Conservation (phyloP, 805 yeast genomes). For the Candida endomychidarum region DNA sequence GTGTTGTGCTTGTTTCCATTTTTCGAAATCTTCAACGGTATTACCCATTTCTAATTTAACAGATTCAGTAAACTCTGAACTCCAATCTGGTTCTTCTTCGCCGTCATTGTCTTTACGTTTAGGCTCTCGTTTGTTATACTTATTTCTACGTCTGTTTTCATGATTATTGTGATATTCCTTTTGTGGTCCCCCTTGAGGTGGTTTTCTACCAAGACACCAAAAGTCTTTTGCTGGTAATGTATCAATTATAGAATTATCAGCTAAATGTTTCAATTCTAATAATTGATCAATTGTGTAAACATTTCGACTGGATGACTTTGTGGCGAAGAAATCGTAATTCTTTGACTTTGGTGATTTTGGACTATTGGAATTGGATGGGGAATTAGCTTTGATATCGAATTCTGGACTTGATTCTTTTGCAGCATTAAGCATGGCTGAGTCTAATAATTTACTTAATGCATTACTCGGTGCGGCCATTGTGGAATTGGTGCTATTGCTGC, state of each 20-base stretch:
- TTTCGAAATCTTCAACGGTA: constrained; percentile 58
- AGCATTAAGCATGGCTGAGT: constrained; percentile 48
- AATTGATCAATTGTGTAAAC: constrained; percentile 15
- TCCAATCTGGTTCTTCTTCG: constrained; percentile 38
- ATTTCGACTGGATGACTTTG: constrained; percentile 18
- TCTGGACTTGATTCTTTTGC: constrained; percentile 46
- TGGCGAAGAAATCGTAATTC: constrained; percentile 9
- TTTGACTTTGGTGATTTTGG: constrained; percentile 41
- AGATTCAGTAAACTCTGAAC: constrained; percentile 25
- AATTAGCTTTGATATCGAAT: constrained; percentile 15
- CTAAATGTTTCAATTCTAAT: constrained; percentile 2
- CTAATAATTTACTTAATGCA: constrained; percentile 42
- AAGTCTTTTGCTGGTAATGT: constrained; percentile 17
- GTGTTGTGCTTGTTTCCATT: constrained; percentile 44
- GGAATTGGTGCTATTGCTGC: neutral
- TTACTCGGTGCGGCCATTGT: constrained; percentile 9
- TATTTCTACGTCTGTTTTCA: constrained; percentile 6
- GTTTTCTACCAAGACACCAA: constrained; percentile 13
- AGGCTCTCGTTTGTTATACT: constrained; percentile 6
- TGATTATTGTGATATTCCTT: constrained; percentile 10
- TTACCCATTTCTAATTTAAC: constrained; percentile 43
- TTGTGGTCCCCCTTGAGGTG: constrained; percentile 1
- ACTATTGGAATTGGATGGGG: constrained; percentile 29
- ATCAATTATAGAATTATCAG: constrained; percentile 6
- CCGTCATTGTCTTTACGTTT: constrained; percentile 10